phyloP scores from a whole-genome alignment of 2,329 filamentous ascomycete genomes.

The Cladosporium sp. region DNA sequence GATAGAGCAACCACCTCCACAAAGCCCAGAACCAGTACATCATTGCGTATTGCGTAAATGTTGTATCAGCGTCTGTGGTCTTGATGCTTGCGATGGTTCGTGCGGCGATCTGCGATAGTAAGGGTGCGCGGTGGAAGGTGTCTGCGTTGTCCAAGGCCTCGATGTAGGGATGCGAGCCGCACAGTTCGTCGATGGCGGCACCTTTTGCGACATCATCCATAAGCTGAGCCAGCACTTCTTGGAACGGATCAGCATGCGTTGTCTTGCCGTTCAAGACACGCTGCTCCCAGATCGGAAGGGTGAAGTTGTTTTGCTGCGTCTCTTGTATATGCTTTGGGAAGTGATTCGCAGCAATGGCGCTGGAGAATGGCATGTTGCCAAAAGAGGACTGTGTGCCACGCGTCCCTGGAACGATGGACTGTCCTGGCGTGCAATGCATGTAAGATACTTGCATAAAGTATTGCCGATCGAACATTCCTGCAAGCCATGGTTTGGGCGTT shows the following conservation, averaged over 20 bases:
- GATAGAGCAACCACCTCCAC: slow-evolving; percentile 5
- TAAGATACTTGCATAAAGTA: not conserved
- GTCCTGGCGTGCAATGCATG: not conserved
- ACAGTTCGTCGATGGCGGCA: not conserved
- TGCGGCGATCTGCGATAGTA: slow-evolving; percentile 6
- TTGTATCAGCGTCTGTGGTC: not conserved
- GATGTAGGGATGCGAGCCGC: slow-evolving; percentile 6
- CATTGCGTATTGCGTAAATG: slow-evolving; percentile 5
- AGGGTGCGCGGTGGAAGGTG: not conserved
- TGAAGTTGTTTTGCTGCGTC: not conserved
- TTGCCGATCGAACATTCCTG: not conserved
- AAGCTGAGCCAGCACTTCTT: not conserved
- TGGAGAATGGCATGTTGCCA: not conserved
- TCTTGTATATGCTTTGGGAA: not conserved
- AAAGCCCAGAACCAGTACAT: slow-evolving; percentile 8
- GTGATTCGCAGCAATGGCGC: not conserved
- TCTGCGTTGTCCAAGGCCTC: not conserved
- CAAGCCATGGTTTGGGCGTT: not conserved
- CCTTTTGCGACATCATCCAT: not conserved
- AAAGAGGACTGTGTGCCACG: not conserved
- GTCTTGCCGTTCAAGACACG: not conserved
- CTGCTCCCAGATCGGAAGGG: not conserved
- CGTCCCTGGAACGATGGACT: not conserved
- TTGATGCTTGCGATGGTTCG: slow-evolving; percentile 1
- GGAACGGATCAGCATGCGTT: slow-evolving; percentile 3